Percentiles rank a stretch among this genome's conserved stretches.
Evolutionary conservation across 116 monocot species (phyloP).

Genomic region (Dioscorea cayenensis): DNA sequence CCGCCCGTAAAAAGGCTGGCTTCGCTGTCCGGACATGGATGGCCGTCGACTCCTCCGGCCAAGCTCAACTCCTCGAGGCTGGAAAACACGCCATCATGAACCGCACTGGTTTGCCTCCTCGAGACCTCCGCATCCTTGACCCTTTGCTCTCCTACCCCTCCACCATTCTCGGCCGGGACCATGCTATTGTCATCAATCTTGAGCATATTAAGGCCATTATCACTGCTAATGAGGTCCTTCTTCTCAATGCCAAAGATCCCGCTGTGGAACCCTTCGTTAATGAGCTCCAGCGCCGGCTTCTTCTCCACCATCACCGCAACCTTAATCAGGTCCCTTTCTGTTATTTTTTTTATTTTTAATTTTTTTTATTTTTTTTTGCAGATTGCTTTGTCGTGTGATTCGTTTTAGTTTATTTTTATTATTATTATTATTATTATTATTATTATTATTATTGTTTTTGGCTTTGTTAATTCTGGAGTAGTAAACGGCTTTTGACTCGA

Average conservation of each 20-base stretch:
- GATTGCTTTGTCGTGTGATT: too few species aligned
- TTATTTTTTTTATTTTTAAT: background rate
- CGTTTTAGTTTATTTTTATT: too few species aligned
- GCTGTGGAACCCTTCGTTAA: conserved; percentile 34
- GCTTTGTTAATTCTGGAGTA: too few species aligned
- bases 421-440: too few species aligned
- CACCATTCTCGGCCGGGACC: conserved; percentile 50
- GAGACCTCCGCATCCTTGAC: conserved; percentile 55
- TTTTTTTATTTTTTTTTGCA: background rate
- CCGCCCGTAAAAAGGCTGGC: conserved; percentile 20
- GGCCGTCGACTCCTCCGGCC: conserved; percentile 35
- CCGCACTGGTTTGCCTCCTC: conserved; percentile 41
- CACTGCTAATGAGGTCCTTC: conserved; percentile 51
- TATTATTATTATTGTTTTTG: too few species aligned
- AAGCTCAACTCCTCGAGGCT: conserved; percentile 23
- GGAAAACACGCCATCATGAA: conserved; percentile 55
- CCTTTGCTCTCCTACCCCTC: conserved; percentile 58
- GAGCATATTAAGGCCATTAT: conserved; percentile 57
- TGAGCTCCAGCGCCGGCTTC: conserved; percentile 29
- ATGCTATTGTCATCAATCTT: conserved; percentile 53
- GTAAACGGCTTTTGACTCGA: too few species aligned
- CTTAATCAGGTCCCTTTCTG: background rate
- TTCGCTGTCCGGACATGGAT: conserved; percentile 30
- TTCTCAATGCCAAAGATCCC: conserved; percentile 45
- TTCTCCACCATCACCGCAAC: conserved; percentile 3